Evolutionary conservation across 2,329 filamentous ascomycete species (phyloP).

Genomic region (Sporothrix luriei): DNA sequence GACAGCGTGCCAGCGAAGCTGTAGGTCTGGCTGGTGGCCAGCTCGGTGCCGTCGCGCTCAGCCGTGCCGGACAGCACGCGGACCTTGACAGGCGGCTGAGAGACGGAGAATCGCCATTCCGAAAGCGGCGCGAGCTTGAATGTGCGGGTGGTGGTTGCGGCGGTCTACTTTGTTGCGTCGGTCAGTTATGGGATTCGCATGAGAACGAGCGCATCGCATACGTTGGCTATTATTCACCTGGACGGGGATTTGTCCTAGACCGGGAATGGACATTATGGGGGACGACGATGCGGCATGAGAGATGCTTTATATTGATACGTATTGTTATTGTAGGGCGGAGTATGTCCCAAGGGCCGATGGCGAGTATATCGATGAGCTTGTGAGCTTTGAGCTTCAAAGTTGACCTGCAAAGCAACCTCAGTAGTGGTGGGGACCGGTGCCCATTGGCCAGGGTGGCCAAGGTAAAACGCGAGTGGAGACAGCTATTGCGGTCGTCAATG

Average conservation of each 20-base stretch:
- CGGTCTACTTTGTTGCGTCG: constrained; percentile 38
- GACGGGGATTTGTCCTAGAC: constrained; percentile 67
- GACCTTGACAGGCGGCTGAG: constrained; percentile 51
- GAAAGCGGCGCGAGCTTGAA: constrained; percentile 62
- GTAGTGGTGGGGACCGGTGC: not conserved
- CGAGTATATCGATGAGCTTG: not conserved
- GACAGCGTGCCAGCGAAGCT: constrained; percentile 79
- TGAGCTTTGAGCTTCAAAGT: constrained; percentile 2
- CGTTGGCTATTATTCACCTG: constrained; percentile 47
- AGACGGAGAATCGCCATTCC: constrained; percentile 80
- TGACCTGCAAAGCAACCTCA: constrained; percentile 4
- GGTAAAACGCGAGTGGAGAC: not conserved
- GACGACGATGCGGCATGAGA: constrained; percentile 7
- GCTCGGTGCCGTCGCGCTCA: constrained; percentile 93
- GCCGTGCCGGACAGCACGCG: constrained; percentile 79
- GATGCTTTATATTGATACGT: not conserved
- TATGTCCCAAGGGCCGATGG: constrained; percentile 1
- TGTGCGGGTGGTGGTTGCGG: constrained; percentile 49
- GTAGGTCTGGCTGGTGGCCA: constrained; percentile 78
- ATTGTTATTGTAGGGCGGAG: not conserved
- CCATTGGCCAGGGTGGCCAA: constrained; percentile 5
- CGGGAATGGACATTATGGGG: constrained; percentile 68
- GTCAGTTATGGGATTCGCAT: not conserved
- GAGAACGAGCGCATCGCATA: not conserved
- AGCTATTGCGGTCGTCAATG: not conserved